Percentiles rank a stretch among this genome's conserved stretches.
Conservation (phyloP, 2,329 filamentous ascomycete species). For the Sporothrix sp. region DNA sequence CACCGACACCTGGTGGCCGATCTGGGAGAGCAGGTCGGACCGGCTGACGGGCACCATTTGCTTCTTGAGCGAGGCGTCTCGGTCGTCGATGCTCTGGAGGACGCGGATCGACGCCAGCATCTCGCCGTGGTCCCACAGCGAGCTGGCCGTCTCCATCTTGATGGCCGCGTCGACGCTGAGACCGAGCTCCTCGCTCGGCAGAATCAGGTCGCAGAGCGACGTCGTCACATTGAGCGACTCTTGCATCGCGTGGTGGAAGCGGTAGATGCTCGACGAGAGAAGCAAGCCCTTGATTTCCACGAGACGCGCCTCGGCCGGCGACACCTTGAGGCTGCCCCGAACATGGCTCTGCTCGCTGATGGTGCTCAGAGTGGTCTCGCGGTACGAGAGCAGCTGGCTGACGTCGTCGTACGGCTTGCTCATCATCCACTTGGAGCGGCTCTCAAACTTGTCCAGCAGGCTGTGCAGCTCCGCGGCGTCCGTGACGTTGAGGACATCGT, state of each 20-base stretch:
- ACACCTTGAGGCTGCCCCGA: constrained; percentile 49
- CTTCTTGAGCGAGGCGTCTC: constrained; percentile 49
- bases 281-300: constrained; percentile 71
- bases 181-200: constrained; percentile 57
- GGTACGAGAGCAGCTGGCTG: constrained; percentile 68
- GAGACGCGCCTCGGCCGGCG: constrained; percentile 53
- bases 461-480: constrained; percentile 51
- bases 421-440: constrained; percentile 68
- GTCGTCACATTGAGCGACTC: constrained; percentile 82
- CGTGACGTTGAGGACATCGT: constrained; percentile 59
- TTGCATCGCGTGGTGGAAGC: constrained; percentile 72
- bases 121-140: constrained; percentile 91
- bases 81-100: constrained; percentile 65
- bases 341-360: constrained; percentile 62
- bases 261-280: constrained; percentile 62
- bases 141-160: constrained; percentile 74
- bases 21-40: constrained; percentile 73
- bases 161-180: constrained; percentile 68
- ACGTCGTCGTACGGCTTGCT: constrained; percentile 59
- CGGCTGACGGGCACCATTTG: constrained; percentile 64
- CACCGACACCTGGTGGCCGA: constrained; percentile 81
- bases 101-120: constrained; percentile 81
- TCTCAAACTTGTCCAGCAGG: constrained; percentile 53
- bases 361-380: constrained; percentile 72
- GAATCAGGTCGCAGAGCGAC: constrained; percentile 67